These are phyloP conservation scores for Aspergillus aculeatus DNA, from an alignment of 2,329 filamentous ascomycete genomes.

Conservation along the genomic window DNA sequence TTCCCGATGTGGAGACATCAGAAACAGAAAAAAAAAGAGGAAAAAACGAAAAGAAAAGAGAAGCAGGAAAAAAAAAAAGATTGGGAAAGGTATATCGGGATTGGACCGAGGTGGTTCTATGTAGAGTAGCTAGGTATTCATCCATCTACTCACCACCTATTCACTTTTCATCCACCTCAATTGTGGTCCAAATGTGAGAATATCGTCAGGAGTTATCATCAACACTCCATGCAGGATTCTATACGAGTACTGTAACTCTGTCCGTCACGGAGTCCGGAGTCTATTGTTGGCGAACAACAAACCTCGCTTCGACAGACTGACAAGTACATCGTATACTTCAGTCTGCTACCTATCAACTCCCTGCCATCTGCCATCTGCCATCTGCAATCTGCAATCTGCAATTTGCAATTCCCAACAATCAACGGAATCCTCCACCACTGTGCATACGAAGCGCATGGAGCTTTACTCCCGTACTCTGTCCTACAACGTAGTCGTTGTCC, in stretches of 20 bases:
- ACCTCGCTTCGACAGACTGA: background rate
- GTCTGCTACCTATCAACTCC: background rate
- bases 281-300: background rate
- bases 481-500: slow-evolving; percentile 24
- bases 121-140: too few species aligned
- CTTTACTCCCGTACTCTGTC: slow-evolving; percentile 12
- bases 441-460: too few species aligned
- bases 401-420: background rate
- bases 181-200: too few species aligned
- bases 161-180: too few species aligned
- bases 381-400: too few species aligned
- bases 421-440: too few species aligned
- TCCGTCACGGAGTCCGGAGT: background rate
- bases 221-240: background rate
- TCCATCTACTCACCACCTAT: too few species aligned
- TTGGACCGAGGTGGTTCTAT: background rate
- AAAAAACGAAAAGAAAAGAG: background rate
- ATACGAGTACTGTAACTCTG: background rate
- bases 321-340: background rate
- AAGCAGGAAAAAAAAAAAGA: background rate
- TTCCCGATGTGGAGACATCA: background rate
- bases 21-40: background rate
- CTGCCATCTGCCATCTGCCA: too few species aligned
- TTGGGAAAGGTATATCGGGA: background rate
- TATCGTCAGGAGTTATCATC: too few species aligned